Conservation (phyloP, 2,329 filamentous ascomycete species). For the Ophiostoma ulmi region DNA sequence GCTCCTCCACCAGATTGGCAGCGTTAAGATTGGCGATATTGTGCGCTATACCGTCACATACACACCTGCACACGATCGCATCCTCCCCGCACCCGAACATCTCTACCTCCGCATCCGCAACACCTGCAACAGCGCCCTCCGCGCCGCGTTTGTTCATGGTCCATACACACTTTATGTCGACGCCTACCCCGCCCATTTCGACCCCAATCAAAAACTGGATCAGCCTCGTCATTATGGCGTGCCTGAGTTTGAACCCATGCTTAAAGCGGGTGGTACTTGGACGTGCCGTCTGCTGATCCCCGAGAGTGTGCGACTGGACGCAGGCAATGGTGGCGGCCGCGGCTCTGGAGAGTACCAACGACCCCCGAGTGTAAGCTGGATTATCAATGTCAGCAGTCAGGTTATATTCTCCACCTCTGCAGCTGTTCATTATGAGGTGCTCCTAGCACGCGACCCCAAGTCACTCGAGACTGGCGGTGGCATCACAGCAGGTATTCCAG, state of each 20-base stretch:
- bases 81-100: slow-evolving; percentile 75
- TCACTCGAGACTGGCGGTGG: slow-evolving; percentile 61
- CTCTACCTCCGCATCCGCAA: slow-evolving; percentile 88
- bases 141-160: slow-evolving; percentile 92
- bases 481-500: slow-evolving; percentile 33
- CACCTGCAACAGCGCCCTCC: slow-evolving; percentile 80
- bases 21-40: slow-evolving; percentile 89
- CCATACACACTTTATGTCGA: slow-evolving; percentile 87
- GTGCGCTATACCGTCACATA: slow-evolving; percentile 91
- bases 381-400: slow-evolving; percentile 87
- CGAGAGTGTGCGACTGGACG: slow-evolving; percentile 65
- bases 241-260: slow-evolving; percentile 90
- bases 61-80: slow-evolving; percentile 80
- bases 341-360: slow-evolving; percentile 23
- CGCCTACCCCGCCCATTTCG: slow-evolving; percentile 76
- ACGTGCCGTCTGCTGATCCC: slow-evolving; percentile 74
- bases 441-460: slow-evolving; percentile 80
- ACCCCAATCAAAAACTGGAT: slow-evolving; percentile 73
- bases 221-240: slow-evolving; percentile 65
- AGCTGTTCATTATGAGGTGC: slow-evolving; percentile 78
- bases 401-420: slow-evolving; percentile 90
- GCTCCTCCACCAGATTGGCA: slow-evolving; percentile 83
- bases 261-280: slow-evolving; percentile 91
- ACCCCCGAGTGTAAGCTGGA: slow-evolving; percentile 66
- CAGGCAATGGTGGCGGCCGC: slow-evolving; percentile 46